Conservation (phyloP, 768 basidiomycete genomes). For the Leccinum subgranulosum region DNA sequence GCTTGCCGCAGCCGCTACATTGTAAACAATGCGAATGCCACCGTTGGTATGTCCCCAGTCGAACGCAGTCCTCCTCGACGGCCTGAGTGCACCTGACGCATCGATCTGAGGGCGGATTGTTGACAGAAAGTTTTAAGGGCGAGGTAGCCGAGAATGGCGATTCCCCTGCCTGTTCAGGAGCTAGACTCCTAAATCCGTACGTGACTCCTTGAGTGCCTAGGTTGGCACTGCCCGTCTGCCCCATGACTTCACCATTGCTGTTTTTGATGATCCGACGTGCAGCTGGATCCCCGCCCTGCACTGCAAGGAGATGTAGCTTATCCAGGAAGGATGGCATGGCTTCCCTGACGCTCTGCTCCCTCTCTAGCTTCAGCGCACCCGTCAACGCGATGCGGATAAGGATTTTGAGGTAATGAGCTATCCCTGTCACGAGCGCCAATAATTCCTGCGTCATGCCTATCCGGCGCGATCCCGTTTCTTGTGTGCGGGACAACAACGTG, state of each 20-base stretch:
- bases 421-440: conserved; percentile 94
- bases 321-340: conserved; percentile 91
- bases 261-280: conserved; percentile 73
- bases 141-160: conserved; percentile 58
- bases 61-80: conserved; percentile 96
- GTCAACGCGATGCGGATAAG: conserved; percentile 97
- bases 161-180: conserved; percentile 88
- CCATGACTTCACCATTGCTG: conserved; percentile 61
- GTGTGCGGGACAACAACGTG: conserved; percentile 91
- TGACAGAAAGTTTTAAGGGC: conserved; percentile 52
- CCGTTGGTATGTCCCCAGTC: conserved; percentile 91
- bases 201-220: conserved; percentile 82
- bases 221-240: conserved; percentile 44
- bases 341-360: conserved; percentile 78
- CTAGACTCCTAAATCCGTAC: conserved; percentile 90
- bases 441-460: conserved; percentile 98
- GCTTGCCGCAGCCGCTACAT: conserved; percentile 76
- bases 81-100: conserved; percentile 87
- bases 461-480: conserved; percentile 84
- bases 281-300: conserved; percentile 77
- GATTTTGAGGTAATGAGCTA: conserved; percentile 99
- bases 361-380: conserved; percentile 91
- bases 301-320: conserved; percentile 87
- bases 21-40: conserved; percentile 97
- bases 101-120: conserved; percentile 80